Conservation (phyloP, 176 grass and related monocot species). For the Coix lacrymajobi region DNA sequence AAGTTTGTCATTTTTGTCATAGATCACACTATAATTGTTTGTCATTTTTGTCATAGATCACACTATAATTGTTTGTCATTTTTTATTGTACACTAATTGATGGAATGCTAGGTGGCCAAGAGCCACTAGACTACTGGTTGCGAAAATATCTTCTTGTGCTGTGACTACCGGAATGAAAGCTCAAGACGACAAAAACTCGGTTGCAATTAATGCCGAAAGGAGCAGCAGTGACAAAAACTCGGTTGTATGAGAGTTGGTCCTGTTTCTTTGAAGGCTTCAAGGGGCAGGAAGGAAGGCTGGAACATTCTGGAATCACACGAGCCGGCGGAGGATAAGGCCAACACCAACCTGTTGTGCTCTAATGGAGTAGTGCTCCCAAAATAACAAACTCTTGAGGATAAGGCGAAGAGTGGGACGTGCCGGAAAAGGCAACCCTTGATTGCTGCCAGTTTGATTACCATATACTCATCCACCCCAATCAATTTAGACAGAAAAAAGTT, state of each 20-base stretch:
- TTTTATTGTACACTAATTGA: background rate
- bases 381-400: constrained; percentile 6
- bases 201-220: constrained; percentile 13
- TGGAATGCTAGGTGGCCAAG: background rate
- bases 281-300: background rate
- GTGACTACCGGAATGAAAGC: background rate
- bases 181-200: background rate
- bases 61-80: background rate
- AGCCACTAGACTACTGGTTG: background rate
- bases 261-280: constrained; percentile 2
- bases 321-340: background rate
- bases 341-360: background rate
- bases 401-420: constrained; percentile 10
- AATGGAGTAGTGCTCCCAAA: background rate
- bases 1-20: too few relatives aligned
- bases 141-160: background rate
- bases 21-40: background rate
- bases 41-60: background rate
- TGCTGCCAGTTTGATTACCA: background rate
- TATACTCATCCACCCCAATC: background rate
- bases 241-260: too few relatives aligned
- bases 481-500: background rate
- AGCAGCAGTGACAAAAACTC: background rate
- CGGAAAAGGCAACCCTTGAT: background rate
- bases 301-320: constrained; percentile 4